Conservation (phyloP, 106 monocot genomes). For the Acorus gramineus region DNA sequence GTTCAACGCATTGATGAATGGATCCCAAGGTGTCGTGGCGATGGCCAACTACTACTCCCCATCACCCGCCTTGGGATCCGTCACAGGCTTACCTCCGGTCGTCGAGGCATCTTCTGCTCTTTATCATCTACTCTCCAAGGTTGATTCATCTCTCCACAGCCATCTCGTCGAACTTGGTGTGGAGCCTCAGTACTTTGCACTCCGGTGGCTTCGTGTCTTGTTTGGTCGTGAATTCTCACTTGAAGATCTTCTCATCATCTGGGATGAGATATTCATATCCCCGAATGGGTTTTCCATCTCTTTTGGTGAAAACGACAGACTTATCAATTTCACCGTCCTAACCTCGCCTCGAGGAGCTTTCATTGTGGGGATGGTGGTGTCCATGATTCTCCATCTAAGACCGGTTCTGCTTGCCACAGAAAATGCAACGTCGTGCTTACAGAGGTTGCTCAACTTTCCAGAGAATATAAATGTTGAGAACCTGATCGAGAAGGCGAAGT, state of each 20-base stretch:
- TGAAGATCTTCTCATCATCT: slow-evolving; percentile 41
- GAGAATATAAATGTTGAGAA: slow-evolving; percentile 33
- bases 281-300: slow-evolving; percentile 9
- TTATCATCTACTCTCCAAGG: slow-evolving; percentile 49
- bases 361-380: slow-evolving; percentile 45
- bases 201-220: slow-evolving; percentile 63
- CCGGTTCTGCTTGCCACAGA: slow-evolving; percentile 61
- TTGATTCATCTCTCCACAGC: slow-evolving; percentile 56
- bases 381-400: slow-evolving; percentile 60
- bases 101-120: slow-evolving; percentile 62
- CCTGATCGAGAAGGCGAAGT: slow-evolving; percentile 54
- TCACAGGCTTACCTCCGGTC: slow-evolving; percentile 35
- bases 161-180: slow-evolving; percentile 68
- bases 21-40: background rate
- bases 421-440: slow-evolving; percentile 54
- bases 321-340: slow-evolving; percentile 33
- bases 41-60: slow-evolving; percentile 43
- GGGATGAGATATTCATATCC: slow-evolving; percentile 66
- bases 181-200: slow-evolving; percentile 68
- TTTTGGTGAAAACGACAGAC: slow-evolving; percentile 10
- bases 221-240: slow-evolving; percentile 73
- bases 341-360: slow-evolving; percentile 51
- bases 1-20: background rate
- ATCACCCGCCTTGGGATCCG: slow-evolving; percentile 18
- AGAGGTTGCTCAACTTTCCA: slow-evolving; percentile 59